A percentile compares a stretch with the other conserved stretches of the same genome.
Evolutionary conservation across 148 eudicot genomes (phyloP).

Genomic region (Fagopyrum homotropicum): DNA sequence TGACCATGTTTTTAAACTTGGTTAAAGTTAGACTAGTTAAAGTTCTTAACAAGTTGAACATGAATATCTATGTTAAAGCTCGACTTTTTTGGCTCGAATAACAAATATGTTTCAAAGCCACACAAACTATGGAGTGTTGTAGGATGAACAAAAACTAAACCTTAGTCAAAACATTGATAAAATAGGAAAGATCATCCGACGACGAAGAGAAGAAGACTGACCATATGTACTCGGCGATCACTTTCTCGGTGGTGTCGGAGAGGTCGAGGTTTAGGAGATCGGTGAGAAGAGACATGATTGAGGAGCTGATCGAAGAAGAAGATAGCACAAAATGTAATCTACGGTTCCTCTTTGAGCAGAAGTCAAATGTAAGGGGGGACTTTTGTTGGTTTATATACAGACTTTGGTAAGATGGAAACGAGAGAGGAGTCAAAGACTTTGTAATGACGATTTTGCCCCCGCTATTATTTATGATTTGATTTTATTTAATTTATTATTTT

Average conservation of each 20-base stretch:
- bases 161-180: background rate
- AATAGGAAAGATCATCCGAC: background rate
- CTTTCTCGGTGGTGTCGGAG: conserved; percentile 14
- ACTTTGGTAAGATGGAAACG: background rate
- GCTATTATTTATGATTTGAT: background rate
- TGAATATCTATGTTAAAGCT: no score
- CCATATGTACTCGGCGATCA: conserved; percentile 20
- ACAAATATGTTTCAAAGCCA: no score
- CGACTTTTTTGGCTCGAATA: no score
- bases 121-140: no score
- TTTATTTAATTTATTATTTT: no score
- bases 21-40: no score
- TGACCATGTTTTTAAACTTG: no score
- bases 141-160: background rate
- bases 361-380: background rate
- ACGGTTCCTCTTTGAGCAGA: background rate
- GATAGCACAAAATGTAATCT: background rate
- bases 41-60: no score
- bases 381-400: background rate
- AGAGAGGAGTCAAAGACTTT: background rate
- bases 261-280: conserved; percentile 20
- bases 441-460: background rate
- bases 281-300: conserved; percentile 15
- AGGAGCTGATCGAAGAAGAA: background rate
- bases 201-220: background rate